Evolutionary conservation across 768 basidiomycete species (phyloP).

Genomic region (Albatrellus ellisii): DNA sequence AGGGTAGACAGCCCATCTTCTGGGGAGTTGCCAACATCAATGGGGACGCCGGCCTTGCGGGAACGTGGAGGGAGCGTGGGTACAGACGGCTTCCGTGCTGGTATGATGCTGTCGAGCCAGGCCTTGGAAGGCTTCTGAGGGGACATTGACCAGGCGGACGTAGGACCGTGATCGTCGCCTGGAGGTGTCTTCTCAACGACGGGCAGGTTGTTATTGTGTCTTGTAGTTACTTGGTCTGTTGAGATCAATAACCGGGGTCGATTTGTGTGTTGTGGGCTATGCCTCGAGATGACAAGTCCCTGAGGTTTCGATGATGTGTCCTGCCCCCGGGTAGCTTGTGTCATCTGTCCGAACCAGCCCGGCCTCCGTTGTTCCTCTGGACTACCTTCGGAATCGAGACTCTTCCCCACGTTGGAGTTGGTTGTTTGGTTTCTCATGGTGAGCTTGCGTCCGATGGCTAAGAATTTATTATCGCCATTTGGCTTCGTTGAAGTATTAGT

Average conservation of each 20-base stretch:
- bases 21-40: slow-evolving; percentile 19
- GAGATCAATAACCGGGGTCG: slow-evolving; percentile 27
- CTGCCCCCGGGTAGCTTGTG: slow-evolving; percentile 14
- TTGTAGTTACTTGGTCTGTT: slow-evolving; percentile 25
- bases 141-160: slow-evolving; percentile 21
- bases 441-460: slow-evolving; percentile 14
- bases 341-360: slow-evolving; percentile 10
- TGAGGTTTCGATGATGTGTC: slow-evolving; percentile 9
- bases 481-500: no score
- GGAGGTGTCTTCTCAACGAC: slow-evolving; percentile 19
- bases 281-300: neutral
- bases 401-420: neutral
- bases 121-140: slow-evolving; percentile 23
- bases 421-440: slow-evolving; percentile 22
- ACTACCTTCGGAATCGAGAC: neutral
- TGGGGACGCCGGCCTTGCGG: slow-evolving; percentile 24
- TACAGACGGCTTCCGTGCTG: slow-evolving; percentile 2
- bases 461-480: neutral
- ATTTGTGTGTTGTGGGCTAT: slow-evolving; percentile 4
- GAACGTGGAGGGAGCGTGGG: slow-evolving; percentile 12
- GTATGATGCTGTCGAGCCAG: slow-evolving; percentile 15
- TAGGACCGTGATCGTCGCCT: slow-evolving; percentile 14
- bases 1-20: slow-evolving; percentile 12
- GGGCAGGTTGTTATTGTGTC: slow-evolving; percentile 17
- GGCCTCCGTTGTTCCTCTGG: neutral